Evolutionary conservation across 2,329 filamentous ascomycete genomes (phyloP).

Genomic region (Xylaria sp.): DNA sequence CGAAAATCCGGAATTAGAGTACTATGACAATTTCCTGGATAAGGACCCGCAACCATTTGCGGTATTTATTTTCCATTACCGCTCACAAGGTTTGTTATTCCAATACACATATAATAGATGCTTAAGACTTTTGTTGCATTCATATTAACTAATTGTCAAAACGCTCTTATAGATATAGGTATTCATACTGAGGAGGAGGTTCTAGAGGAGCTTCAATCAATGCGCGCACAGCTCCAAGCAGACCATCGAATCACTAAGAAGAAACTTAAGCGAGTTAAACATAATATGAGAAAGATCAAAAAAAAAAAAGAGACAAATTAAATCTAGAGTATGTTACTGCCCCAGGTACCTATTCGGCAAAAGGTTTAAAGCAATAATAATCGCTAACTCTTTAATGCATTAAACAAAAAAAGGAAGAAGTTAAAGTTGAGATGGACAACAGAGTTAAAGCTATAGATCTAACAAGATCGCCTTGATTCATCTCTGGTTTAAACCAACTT

Average conservation of each 20-base stretch:
- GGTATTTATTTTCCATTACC: constrained; percentile 1
- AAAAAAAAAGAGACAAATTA: too few species aligned
- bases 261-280: background rate
- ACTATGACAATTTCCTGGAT: background rate
- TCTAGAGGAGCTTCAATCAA: background rate
- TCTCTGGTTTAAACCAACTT: too few species aligned
- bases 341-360: too few species aligned
- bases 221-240: background rate
- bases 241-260: too few species aligned
- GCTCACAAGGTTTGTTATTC: background rate
- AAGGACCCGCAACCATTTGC: background rate
- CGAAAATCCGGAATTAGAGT: background rate
- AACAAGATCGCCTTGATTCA: too few species aligned
- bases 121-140: too few species aligned
- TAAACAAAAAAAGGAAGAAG: too few species aligned
- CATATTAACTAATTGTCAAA: background rate
- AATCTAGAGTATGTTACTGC: too few species aligned
- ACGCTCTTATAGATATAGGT: background rate
- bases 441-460: too few species aligned
- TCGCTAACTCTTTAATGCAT: too few species aligned
- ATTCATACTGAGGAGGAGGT: background rate
- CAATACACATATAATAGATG: background rate
- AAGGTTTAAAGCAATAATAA: too few species aligned
- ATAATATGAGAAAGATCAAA: background rate
- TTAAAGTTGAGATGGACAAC: too few species aligned